Conservation (phyloP, 2,329 filamentous ascomycete species). For the Fusarium temperatum region DNA sequence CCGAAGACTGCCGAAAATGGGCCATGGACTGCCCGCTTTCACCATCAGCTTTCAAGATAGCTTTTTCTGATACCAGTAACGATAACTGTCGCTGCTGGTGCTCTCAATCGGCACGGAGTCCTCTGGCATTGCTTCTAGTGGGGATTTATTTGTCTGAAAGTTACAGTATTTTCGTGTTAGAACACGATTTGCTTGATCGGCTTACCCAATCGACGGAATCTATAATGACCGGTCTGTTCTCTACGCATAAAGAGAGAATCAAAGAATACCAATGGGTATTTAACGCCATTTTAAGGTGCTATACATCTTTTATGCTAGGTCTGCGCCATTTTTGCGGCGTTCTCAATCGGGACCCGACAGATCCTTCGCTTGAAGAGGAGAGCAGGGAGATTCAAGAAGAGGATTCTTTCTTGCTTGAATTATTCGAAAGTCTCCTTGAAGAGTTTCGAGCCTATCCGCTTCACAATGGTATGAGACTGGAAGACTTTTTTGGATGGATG, state of each 20-base stretch:
- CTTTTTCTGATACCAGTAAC: fast-evolving
- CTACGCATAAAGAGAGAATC: fast-evolving
- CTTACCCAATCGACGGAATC: no score
- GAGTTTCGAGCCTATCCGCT: not conserved
- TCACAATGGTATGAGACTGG: no score
- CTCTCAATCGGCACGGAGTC: not conserved
- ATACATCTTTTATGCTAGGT: fast-evolving
- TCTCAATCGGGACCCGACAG: no score
- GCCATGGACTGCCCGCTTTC: not conserved
- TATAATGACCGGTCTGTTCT: not conserved
- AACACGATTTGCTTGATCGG: no score
- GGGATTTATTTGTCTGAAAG: no score
- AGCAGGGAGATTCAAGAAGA: fast-evolving
- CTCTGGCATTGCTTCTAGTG: no score
- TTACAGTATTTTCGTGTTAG: no score
- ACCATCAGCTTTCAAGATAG: fast-evolving
- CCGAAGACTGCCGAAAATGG: no score
- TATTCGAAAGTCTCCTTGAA: fast-evolving
- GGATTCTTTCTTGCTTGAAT: fast-evolving
- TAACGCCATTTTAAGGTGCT: fast-evolving
- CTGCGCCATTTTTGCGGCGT: not conserved
- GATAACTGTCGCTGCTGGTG: not conserved
- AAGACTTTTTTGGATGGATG: fast-evolving
- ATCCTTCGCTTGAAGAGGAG: not conserved
- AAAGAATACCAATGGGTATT: not conserved